Evolutionary conservation across 1,284 basidiomycete species (phyloP).

Genomic region (Marasmius tenuissimus): DNA sequence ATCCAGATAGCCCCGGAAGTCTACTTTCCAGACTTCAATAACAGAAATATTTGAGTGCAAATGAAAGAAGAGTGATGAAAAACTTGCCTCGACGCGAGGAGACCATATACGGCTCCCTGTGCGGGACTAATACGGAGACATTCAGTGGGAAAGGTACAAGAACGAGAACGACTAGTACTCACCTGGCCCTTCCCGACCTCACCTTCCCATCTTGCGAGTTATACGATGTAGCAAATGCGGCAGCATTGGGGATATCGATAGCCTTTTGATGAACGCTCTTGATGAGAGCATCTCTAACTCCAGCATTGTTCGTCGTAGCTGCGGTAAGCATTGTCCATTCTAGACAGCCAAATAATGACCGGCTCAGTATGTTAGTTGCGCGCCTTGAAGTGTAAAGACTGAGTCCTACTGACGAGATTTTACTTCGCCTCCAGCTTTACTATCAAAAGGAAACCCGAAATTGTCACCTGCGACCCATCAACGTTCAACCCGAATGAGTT

Average conservation of each 20-base stretch:
- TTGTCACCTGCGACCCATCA: conserved; percentile 4
- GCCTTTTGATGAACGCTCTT: conserved; percentile 26
- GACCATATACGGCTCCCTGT: conserved; percentile 33
- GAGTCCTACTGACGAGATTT: conserved; percentile 27
- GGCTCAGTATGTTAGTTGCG: not conserved
- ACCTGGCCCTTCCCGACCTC: conserved; percentile 20
- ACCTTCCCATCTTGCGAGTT: conserved; percentile 21
- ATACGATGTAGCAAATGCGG: conserved; percentile 29
- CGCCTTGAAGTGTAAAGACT: not conserved
- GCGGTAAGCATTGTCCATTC: conserved; percentile 42
- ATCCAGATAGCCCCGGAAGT: not conserved
- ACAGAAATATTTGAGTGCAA: not conserved
- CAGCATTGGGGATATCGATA: conserved; percentile 19
- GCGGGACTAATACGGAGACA: conserved; percentile 23
- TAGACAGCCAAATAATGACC: conserved; percentile 8
- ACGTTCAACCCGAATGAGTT: not conserved
- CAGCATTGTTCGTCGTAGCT: conserved; percentile 25
- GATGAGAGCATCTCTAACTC: conserved; percentile 31
- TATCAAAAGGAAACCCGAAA: conserved; percentile 27
- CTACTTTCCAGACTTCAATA: not conserved
- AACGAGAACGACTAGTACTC: conserved; percentile 1
- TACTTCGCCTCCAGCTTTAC: conserved; percentile 15
- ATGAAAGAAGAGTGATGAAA: not conserved
- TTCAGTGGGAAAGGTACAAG: not conserved
- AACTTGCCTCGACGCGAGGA: conserved; percentile 30